Evolutionary conservation across 2,329 filamentous ascomycete genomes (phyloP).

Genomic region (Neofusicoccum ribis): DNA sequence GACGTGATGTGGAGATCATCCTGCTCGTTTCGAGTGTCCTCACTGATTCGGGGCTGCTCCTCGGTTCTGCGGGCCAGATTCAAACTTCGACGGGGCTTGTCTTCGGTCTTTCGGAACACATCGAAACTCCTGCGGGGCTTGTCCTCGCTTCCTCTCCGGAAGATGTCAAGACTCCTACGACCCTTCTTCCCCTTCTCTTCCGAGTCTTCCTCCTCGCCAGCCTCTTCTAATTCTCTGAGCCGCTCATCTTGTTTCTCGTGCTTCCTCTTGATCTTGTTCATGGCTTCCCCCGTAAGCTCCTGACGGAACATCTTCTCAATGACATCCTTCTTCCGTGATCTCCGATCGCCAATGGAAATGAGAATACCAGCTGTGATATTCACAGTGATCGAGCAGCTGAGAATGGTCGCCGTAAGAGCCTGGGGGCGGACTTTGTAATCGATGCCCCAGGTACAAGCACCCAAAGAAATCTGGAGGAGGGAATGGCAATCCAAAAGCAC

Average conservation of each 20-base stretch:
- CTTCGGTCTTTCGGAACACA: neutral
- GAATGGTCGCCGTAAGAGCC: slow-evolving; percentile 74
- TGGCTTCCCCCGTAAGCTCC: slow-evolving; percentile 65
- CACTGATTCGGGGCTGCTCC: neutral
- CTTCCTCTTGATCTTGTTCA: slow-evolving; percentile 29
- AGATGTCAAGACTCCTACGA: slow-evolving; percentile 6
- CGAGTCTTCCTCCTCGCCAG: neutral
- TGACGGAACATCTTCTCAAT: slow-evolving; percentile 71
- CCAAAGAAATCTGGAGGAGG: slow-evolving; percentile 72
- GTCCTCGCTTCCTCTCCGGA: neutral
- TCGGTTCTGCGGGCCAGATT: neutral
- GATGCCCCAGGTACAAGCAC: slow-evolving; percentile 73
- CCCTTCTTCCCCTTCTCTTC: neutral
- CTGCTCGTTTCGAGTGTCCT: neutral
- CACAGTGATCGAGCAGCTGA: slow-evolving; percentile 70
- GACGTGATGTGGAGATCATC: neutral
- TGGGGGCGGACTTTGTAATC: slow-evolving; percentile 64
- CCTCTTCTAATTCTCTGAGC: slow-evolving; percentile 3
- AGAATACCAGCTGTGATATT: slow-evolving; percentile 73
- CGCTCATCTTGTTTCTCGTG: slow-evolving; percentile 16
- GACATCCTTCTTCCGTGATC: slow-evolving; percentile 79
- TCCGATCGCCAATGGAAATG: slow-evolving; percentile 70
- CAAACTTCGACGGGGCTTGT: neutral
- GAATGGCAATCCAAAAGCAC: slow-evolving; percentile 74
- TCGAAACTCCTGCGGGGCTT: slow-evolving; percentile 3